Evolutionary conservation across 805 yeast genomes (phyloP).

Genomic region (Cyberlindnera bimundalis): DNA sequence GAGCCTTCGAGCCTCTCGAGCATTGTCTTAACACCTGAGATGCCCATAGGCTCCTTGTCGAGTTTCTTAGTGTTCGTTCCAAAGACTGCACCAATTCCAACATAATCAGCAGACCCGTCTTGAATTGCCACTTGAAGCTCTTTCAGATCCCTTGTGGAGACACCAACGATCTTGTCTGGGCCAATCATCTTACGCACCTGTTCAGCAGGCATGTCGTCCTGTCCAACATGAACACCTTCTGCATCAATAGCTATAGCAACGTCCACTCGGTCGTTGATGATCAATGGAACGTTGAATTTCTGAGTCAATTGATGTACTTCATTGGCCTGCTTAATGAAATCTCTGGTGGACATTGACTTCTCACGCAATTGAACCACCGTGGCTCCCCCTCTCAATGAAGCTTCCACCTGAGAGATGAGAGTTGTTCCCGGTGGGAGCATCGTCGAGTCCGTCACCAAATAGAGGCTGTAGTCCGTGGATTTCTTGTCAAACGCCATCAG

Average conservation of each 20-base stretch:
- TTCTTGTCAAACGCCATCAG: background rate
- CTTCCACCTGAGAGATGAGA: slow-evolving; percentile 58
- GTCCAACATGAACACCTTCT: slow-evolving; percentile 92
- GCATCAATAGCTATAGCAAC: slow-evolving; percentile 88
- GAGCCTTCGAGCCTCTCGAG: slow-evolving; percentile 42
- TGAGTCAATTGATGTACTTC: slow-evolving; percentile 60
- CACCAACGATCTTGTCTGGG: slow-evolving; percentile 71
- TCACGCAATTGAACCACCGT: slow-evolving; percentile 84
- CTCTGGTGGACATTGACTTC: slow-evolving; percentile 63
- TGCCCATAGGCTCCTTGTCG: slow-evolving; percentile 59
- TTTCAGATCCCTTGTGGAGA: slow-evolving; percentile 58
- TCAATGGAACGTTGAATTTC: slow-evolving; percentile 61
- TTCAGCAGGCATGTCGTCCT: slow-evolving; percentile 67
- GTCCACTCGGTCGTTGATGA: slow-evolving; percentile 84
- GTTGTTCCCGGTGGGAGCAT: slow-evolving; percentile 61
- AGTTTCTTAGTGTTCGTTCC: slow-evolving; percentile 68
- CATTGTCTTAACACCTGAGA: slow-evolving; percentile 57
- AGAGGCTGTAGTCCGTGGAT: slow-evolving; percentile 51
- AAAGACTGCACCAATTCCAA: slow-evolving; percentile 81
- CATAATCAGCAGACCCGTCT: slow-evolving; percentile 58
- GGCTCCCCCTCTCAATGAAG: slow-evolving; percentile 66
- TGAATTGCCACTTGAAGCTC: slow-evolving; percentile 53
- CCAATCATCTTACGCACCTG: slow-evolving; percentile 66
- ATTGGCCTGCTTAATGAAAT: slow-evolving; percentile 59
- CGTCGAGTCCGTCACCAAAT: slow-evolving; percentile 76